Evolutionary conservation across 805 yeast species (phyloP), one percentile per base, ranked within the genome.

Genomic region (Myxozyma kluyveri): DNA sequence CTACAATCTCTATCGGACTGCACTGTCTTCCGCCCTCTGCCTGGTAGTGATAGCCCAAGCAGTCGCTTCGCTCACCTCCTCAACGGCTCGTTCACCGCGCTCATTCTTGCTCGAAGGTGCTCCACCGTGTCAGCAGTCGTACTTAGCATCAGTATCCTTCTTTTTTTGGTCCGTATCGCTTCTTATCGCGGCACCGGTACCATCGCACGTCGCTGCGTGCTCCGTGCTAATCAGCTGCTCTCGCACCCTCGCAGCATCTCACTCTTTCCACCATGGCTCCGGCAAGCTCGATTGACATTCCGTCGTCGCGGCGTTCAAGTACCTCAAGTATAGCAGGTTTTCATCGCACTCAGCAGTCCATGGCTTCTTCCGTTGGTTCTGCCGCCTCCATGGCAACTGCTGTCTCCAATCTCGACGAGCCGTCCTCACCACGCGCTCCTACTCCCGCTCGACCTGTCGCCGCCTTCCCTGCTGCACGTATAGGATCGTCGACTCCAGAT

Each of bases 361-460:
- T 45, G 27, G 31, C 43, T 3, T 23, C 46, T n/a, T 45, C 54
- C 4, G 33, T 29, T 29, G 33, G 33, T 14, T 50, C 54, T 1
- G 36, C 42, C 9, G 45, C 44, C 17, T 36, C 53, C 4, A 43
- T 49, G 53, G 49, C 53, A 3, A 44, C 53, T 19, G 53, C 53
- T 12, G 27, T 31, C 14, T 49, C 53, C 22, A 29, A 47, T 9
- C 42, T 49, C 22, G 53, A 44, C 27, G 21, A 29, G 4, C 14
- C 33, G 14, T 46, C 14, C 23, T 43, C 35, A 23, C 41, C 47
- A n/a, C 46, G 52, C 43, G n/a, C 43, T 21, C 18, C 45, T 26
- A 10, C 38, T 14, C 39, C 38, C 3, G 29, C 45, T 9, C 47
- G 50, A 2, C 42, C 42, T 6, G 55, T 40, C 6, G 48, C 52